These are phyloP conservation scores for Metschnikowia koreensis DNA, from an alignment of 805 yeast genomes.

Conservation along the genomic window DNA sequence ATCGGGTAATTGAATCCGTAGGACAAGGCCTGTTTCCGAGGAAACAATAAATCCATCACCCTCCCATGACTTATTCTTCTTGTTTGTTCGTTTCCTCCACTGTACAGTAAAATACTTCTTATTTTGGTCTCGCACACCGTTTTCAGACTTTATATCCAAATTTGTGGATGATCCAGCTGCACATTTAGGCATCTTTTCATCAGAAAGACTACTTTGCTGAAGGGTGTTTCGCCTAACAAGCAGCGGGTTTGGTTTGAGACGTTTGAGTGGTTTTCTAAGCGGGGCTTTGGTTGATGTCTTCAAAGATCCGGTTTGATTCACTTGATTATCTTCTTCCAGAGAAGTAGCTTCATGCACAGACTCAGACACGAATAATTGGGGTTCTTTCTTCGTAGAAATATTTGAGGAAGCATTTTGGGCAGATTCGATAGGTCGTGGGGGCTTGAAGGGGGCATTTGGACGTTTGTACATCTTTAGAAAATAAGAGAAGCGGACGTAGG, in stretches of 20 bases:
- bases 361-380: conserved; percentile 5
- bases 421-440: conserved; percentile 36
- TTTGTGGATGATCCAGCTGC: neutral
- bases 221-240: neutral
- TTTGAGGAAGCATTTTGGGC: neutral
- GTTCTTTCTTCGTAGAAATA: neutral
- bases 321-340: neutral
- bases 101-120: conserved; percentile 39
- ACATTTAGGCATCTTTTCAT: neutral
- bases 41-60: conserved; percentile 72
- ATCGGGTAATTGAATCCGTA: conserved; percentile 28
- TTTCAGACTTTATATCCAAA: neutral
- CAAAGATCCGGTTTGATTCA: neutral
- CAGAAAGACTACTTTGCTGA: neutral
- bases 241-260: conserved; percentile 4
- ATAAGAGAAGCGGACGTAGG: neutral
- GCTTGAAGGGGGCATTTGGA: conserved; percentile 50
- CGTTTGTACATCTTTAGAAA: conserved; percentile 19
- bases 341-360: neutral
- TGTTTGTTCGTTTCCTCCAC: conserved; percentile 68
- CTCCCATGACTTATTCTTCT: conserved; percentile 92
- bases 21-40: conserved; percentile 23
- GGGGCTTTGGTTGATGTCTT: neutral
- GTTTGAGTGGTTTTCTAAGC: neutral
- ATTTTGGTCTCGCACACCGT: neutral